Base-by-base conservation (phyloP, 805 yeast genomes). In the Candida nitratophila region DNA sequence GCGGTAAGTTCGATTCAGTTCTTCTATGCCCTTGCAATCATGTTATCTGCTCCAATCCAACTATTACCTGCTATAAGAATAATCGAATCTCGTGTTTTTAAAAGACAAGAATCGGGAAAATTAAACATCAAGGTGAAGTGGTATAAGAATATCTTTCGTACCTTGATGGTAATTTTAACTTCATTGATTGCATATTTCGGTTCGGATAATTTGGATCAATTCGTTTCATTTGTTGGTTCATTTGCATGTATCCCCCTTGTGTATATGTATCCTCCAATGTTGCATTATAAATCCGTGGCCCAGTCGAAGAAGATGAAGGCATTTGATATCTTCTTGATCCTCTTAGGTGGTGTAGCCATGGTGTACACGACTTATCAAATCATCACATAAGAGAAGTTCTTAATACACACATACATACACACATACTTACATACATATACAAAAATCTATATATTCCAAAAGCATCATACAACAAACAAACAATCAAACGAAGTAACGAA, bases 161-260 rank as follows among this genome's bases (percentile, higher is more conserved):
- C 76, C 2, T 33, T 61, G 0, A 71, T 81, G 43, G 90, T 86
- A 0, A 40, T 71, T 0, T 47, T 70, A 2, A 81, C 86, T 2
- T 71, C 82, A 1, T 49, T 68, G 14, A 68, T 81, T 46, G 88
- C 93, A 0, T 75, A 77, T 48, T 69, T 70, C 48, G 91, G 91
- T 0, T 83, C 89, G 1, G 69, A 74, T 45, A 77, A 83, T 53
- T 64, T 86, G 48, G 93, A 86, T 57, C 71, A 68, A 49, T 83
- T 86, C 63, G 91, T 86, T 11, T 80, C 90, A 2, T 79, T 86
- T 56, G 84, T 86, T 42, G 95, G 95, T 3, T 83, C 89, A 42
- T 82, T 86, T 65, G 90, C 91, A 1, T 86, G 95, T 55, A 83
- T 86, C 44, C 95, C 95, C 2, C 71, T 86, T 65, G 93, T 86